A percentile compares a stretch with the other conserved stretches of the same genome.
Conservation (phyloP, 1,284 basidiomycete species). For the Tilletia setariae region DNA sequence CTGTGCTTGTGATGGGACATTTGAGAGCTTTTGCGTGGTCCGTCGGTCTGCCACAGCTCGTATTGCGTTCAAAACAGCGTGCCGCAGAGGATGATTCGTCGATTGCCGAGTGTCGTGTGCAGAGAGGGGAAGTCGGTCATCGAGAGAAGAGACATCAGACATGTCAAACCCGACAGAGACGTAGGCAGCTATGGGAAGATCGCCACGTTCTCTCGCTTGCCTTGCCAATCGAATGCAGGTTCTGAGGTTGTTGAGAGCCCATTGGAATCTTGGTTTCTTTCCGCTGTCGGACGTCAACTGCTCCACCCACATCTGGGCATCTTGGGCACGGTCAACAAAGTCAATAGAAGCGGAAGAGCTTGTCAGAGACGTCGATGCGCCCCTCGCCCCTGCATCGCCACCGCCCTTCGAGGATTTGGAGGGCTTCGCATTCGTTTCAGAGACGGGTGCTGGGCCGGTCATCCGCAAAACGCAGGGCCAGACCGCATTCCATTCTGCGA, state of each 20-base stretch:
- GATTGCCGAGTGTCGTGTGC: conserved; percentile 37
- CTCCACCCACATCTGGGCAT: conserved; percentile 27
- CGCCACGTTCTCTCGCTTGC: conserved; percentile 18
- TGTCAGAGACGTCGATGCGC: neutral
- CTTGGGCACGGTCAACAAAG: conserved; percentile 36
- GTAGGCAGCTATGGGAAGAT: conserved; percentile 28
- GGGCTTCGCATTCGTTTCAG: neutral
- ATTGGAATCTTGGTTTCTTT: neutral
- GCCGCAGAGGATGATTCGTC: conserved; percentile 44
- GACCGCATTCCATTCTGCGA: conserved; percentile 57
- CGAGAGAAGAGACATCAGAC: conserved; percentile 7
- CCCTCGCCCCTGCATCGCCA: too few relatives aligned
- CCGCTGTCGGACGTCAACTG: too few relatives aligned
- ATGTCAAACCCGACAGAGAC: conserved; percentile 32
- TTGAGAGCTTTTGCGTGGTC: neutral
- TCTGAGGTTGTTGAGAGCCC: conserved; percentile 19
- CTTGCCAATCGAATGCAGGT: conserved; percentile 31
- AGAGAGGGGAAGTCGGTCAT: conserved; percentile 14
- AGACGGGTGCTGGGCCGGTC: neutral
- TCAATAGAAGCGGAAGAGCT: neutral
- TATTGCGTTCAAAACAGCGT: conserved; percentile 40
- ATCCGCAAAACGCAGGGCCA: conserved; percentile 46
- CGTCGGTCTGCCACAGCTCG: conserved; percentile 31
- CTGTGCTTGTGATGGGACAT: conserved; percentile 11
- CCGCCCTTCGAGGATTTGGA: neutral